A percentile compares a stretch with the other conserved stretches of the same genome.
These are phyloP conservation scores for Ceratobasidium papillatum DNA, from an alignment of 1,284 basidiomycete species.

Conservation along the genomic window DNA sequence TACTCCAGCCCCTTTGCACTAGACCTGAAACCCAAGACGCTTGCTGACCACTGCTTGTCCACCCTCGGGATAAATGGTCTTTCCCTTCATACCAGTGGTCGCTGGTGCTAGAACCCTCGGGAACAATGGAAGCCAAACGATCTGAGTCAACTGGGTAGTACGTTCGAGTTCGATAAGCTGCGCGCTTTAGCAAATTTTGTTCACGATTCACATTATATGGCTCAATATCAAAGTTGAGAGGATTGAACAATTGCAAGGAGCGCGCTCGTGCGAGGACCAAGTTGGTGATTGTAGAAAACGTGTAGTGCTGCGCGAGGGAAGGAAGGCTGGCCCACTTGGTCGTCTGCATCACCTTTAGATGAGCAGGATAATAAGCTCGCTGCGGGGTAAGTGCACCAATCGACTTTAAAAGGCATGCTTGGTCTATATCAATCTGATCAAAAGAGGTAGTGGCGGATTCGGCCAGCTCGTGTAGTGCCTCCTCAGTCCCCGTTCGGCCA, in stretches of 20 bases:
- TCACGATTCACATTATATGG: background rate
- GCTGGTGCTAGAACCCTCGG: background rate
- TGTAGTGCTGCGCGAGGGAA: slow-evolving; percentile 51
- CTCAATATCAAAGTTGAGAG: background rate
- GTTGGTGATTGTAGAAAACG: slow-evolving; percentile 44
- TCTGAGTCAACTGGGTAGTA: slow-evolving; percentile 16
- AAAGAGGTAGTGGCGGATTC: slow-evolving; percentile 56
- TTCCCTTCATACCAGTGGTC: background rate
- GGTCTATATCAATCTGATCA: slow-evolving; percentile 50
- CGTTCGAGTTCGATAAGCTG: background rate
- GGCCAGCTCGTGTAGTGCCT: slow-evolving; percentile 55
- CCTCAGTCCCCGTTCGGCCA: slow-evolving; percentile 57
- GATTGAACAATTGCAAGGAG: slow-evolving; percentile 9
- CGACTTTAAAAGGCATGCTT: slow-evolving; percentile 51
- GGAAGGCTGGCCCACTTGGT: slow-evolving; percentile 53
- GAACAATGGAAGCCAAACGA: background rate
- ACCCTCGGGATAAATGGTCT: background rate
- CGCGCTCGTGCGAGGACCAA: slow-evolving; percentile 19
- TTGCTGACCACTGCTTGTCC: background rate
- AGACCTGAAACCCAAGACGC: slow-evolving; percentile 12
- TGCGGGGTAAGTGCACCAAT: slow-evolving; percentile 54
- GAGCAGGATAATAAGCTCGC: slow-evolving; percentile 55
- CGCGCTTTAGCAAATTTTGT: background rate
- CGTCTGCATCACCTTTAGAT: slow-evolving; percentile 55
- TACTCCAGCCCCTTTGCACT: background rate